A percentile compares a stretch with the other conserved stretches of the same genome.
Conservation (phyloP, 306 rosid genomes). For the Prosopis cineraria region DNA sequence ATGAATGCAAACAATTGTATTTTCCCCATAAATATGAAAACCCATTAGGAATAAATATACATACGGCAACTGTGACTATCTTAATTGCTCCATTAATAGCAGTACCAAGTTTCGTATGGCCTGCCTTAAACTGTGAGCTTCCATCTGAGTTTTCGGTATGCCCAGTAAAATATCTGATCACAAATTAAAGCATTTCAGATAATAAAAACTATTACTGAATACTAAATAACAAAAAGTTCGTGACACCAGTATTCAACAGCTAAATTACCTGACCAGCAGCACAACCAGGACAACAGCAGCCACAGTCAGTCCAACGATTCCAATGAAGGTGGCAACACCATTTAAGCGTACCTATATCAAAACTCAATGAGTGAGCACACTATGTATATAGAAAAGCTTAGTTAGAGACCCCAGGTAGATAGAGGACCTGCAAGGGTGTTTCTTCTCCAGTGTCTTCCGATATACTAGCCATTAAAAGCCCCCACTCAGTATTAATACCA, state of each 20-base stretch:
- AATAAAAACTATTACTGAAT: neutral
- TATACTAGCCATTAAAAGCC: slow-evolving; percentile 93
- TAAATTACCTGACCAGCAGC: slow-evolving; percentile 65
- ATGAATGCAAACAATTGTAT: neutral
- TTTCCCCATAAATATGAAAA: neutral
- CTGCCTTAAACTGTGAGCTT: slow-evolving; percentile 53
- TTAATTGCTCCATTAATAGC: slow-evolving; percentile 80
- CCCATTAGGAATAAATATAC: slow-evolving; percentile 22
- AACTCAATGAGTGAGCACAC: slow-evolving; percentile 22
- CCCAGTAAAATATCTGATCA: slow-evolving; percentile 80
- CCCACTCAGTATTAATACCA: slow-evolving; percentile 95
- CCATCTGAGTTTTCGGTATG: slow-evolving; percentile 58
- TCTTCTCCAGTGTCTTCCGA: slow-evolving; percentile 93
- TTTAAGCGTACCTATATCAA: slow-evolving; percentile 78
- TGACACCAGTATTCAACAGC: neutral
- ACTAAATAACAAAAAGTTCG: slow-evolving; percentile 13
- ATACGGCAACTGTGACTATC: slow-evolving; percentile 85
- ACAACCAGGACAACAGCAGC: slow-evolving; percentile 68
- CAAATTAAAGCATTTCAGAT: slow-evolving; percentile 18
- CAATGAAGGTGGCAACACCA: slow-evolving; percentile 90
- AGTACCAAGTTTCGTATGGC: slow-evolving; percentile 63
- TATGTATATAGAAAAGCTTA: neutral
- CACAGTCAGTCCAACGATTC: slow-evolving; percentile 81
- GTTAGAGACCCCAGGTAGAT: neutral
- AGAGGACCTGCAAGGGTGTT: slow-evolving; percentile 90